Evolutionary conservation across 2,329 filamentous ascomycete species (phyloP).

Genomic region (Colletotrichum godetiae): DNA sequence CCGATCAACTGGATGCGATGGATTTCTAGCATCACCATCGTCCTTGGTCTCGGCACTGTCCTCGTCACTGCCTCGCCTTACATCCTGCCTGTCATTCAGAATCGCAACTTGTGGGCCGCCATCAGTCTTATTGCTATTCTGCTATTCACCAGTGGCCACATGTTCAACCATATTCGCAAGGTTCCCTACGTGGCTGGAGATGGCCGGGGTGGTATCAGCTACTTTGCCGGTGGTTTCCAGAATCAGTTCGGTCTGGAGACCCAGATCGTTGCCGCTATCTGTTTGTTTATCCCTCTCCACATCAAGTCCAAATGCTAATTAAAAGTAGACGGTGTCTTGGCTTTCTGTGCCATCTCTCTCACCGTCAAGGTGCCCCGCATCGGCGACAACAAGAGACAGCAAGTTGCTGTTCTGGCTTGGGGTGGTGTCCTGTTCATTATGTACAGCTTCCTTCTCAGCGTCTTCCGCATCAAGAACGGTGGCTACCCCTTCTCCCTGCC

Average conservation of each 20-base stretch:
- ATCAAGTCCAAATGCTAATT: slow-evolving; percentile 57
- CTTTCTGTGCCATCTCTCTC: slow-evolving; percentile 91
- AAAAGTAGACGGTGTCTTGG: slow-evolving; percentile 70
- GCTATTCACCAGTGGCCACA: slow-evolving; percentile 94
- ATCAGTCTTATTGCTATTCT: slow-evolving; percentile 89
- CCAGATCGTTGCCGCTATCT: slow-evolving; percentile 92
- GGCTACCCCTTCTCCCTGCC: slow-evolving; percentile 95
- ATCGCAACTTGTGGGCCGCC: slow-evolving; percentile 93
- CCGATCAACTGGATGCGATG: slow-evolving; percentile 90
- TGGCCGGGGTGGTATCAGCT: slow-evolving; percentile 85
- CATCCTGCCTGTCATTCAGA: slow-evolving; percentile 83
- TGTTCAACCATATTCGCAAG: slow-evolving; percentile 99
- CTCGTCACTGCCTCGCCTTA: slow-evolving; percentile 81
- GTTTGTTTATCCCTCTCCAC: slow-evolving; percentile 67
- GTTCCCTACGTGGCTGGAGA: slow-evolving; percentile 92
- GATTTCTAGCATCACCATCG: slow-evolving; percentile 72
- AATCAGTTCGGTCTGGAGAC: slow-evolving; percentile 95
- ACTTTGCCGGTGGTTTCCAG: slow-evolving; percentile 93
- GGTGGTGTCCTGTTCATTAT: slow-evolving; percentile 79
- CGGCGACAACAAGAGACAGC: slow-evolving; percentile 79
- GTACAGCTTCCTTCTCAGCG: slow-evolving; percentile 94
- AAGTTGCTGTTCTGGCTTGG: slow-evolving; percentile 85
- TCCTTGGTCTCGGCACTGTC: slow-evolving; percentile 77
- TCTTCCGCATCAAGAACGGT: slow-evolving; percentile 94
- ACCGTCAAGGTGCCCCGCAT: slow-evolving; percentile 94